phyloP scores from a whole-genome alignment of 495 filamentous ascomycete species.

The Penicillium goetzii region DNA sequence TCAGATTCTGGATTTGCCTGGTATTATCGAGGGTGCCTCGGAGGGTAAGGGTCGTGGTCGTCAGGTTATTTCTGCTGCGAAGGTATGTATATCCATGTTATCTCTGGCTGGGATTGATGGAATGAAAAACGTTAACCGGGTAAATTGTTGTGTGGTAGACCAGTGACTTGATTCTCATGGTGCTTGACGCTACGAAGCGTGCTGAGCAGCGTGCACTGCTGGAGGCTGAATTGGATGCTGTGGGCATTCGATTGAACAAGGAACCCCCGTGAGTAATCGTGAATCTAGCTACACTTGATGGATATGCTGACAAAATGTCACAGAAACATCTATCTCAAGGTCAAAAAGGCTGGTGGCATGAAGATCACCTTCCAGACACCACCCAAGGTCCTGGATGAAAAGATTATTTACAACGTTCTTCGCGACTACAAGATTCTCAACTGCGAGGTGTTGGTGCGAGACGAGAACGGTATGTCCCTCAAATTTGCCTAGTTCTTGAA shows the following conservation, averaged over 20 bases:
- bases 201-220: slow-evolving; percentile 90
- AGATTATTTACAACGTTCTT: slow-evolving; percentile 95
- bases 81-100: slow-evolving; percentile 41
- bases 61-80: slow-evolving; percentile 98
- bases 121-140: background rate
- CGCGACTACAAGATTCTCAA: slow-evolving; percentile 99
- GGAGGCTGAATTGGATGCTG: slow-evolving; percentile 92
- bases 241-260: slow-evolving; percentile 92
- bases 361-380: slow-evolving; percentile 94
- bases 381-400: slow-evolving; percentile 91
- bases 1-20: slow-evolving; percentile 95
- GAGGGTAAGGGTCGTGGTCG: slow-evolving; percentile 96
- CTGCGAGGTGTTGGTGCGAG: slow-evolving; percentile 92
- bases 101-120: background rate
- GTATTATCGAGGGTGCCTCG: slow-evolving; percentile 96
- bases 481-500: background rate
- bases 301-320: slow-evolving; percentile 20
- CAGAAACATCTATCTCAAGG: slow-evolving; percentile 98
- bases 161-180: slow-evolving; percentile 95
- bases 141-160: slow-evolving; percentile 56
- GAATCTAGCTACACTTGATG: background rate
- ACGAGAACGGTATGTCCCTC: slow-evolving; percentile 71
- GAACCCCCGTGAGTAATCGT: slow-evolving; percentile 73
- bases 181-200: slow-evolving; percentile 95
- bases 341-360: slow-evolving; percentile 96